Percentiles rank a stretch among this genome's conserved stretches.
phyloP scores from a whole-genome alignment of 108 stramenopile genomes.

The Bacterosira constricta region DNA sequence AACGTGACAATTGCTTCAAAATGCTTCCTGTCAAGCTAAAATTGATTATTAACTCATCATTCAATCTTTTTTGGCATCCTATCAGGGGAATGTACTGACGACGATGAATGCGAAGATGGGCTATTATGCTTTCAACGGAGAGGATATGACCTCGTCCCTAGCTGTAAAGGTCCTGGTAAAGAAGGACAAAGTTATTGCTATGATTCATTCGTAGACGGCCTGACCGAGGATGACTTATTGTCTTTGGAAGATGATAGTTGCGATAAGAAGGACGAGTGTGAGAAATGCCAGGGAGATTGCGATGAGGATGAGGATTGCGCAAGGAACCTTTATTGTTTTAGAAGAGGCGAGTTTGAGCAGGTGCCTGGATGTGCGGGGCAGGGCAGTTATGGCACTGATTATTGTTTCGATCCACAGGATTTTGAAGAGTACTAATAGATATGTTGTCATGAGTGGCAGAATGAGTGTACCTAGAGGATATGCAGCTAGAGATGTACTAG shows the following conservation, averaged over 20 bases:
- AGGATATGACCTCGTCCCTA: background rate
- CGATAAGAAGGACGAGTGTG: background rate
- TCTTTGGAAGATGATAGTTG: background rate
- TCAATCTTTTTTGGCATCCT: background rate
- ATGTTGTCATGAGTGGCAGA: too few species aligned
- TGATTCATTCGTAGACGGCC: background rate
- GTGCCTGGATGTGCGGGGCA: slow-evolving; percentile 49
- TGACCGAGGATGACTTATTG: background rate
- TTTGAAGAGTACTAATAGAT: background rate
- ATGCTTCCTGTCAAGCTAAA: background rate
- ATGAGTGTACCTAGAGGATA: too few species aligned
- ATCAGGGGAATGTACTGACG: background rate
- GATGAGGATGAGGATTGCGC: slow-evolving; percentile 14
- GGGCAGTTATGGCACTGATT: slow-evolving; percentile 15
- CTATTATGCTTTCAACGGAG: slow-evolving; percentile 1
- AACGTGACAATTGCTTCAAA: too few species aligned
- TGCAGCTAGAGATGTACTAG: too few species aligned
- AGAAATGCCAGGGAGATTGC: slow-evolving; percentile 18
- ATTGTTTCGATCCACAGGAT: slow-evolving; percentile 45
- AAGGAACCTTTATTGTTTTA: slow-evolving; percentile 23
- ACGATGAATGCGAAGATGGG: slow-evolving; percentile 3
- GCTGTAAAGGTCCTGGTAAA: slow-evolving; percentile 3
- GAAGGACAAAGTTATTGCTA: slow-evolving; percentile 2
- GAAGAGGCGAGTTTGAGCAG: slow-evolving; percentile 16
- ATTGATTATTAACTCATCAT: background rate